phyloP scores from a whole-genome alignment of 169 alveolate genomes.

The Babesia microti region DNA sequence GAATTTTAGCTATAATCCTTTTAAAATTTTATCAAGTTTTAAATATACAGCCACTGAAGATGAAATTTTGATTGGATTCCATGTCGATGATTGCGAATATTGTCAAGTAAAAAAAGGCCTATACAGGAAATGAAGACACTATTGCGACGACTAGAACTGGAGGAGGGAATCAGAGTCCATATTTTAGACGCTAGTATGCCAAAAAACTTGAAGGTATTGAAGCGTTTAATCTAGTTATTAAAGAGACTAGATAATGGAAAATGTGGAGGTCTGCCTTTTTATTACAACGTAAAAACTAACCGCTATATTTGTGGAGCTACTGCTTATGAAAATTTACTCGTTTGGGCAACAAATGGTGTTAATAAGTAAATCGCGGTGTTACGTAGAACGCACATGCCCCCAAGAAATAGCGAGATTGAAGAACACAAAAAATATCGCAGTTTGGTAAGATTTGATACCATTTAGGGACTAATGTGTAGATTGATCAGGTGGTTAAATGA shows the following conservation, averaged over 20 bases:
- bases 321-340: slow-evolving; percentile 47
- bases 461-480: too few species aligned
- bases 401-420: too few species aligned
- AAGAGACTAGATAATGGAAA: slow-evolving; percentile 39
- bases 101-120: slow-evolving; percentile 33
- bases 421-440: too few species aligned
- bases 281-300: slow-evolving; percentile 52
- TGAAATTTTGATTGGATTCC: slow-evolving; percentile 58
- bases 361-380: too few species aligned
- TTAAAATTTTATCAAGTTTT: too few species aligned
- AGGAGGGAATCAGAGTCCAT: slow-evolving; percentile 21
- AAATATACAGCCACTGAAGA: too few species aligned
- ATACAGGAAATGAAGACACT: slow-evolving; percentile 39
- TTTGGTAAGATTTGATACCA: too few species aligned
- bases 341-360: slow-evolving; percentile 46
- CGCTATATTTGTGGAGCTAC: slow-evolving; percentile 69
- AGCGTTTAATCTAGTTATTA: slow-evolving; percentile 39
- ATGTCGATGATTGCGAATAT: slow-evolving; percentile 50
- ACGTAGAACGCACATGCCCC: too few species aligned
- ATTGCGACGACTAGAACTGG: slow-evolving; percentile 16
- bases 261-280: slow-evolving; percentile 75
- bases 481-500: too few species aligned
- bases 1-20: too few species aligned
- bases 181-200: slow-evolving; percentile 26
- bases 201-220: slow-evolving; percentile 15